Evolutionary conservation across 768 basidiomycete species (phyloP).

Genomic region (Tephrocybe rancida): DNA sequence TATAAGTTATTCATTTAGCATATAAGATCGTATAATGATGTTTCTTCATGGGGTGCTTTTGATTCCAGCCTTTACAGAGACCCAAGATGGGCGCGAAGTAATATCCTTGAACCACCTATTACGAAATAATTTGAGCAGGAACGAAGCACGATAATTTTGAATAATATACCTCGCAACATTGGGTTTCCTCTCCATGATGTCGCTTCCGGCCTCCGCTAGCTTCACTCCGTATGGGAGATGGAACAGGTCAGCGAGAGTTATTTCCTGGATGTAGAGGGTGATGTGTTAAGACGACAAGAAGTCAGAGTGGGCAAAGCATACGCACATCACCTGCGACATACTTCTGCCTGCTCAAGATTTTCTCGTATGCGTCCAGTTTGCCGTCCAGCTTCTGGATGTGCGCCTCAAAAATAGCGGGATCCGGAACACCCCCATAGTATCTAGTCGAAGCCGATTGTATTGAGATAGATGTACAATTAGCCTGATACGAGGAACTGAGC

Average conservation of each 20-base stretch:
- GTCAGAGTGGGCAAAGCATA: too few species aligned
- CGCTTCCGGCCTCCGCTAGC: conserved; percentile 24
- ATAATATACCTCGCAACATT: conserved; percentile 44
- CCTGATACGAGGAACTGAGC: conserved; percentile 7
- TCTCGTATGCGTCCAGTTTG: conserved; percentile 57
- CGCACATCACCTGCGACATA: conserved; percentile 58
- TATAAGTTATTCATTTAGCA: too few species aligned
- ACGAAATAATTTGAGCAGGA: not conserved
- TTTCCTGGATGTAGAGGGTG: conserved; percentile 13
- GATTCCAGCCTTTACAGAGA: conserved; percentile 42
- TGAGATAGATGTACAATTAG: not conserved
- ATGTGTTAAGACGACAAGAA: conserved; percentile 46
- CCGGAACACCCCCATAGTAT: conserved; percentile 49
- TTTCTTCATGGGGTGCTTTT: conserved; percentile 13
- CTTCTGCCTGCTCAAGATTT: conserved; percentile 55
- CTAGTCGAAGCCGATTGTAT: conserved; percentile 24
- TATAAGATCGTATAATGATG: too few species aligned
- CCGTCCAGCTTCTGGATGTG: conserved; percentile 31
- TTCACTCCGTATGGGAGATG: conserved; percentile 41
- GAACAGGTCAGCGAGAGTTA: too few species aligned
- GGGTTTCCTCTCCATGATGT: conserved; percentile 36
- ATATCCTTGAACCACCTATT: conserved; percentile 35
- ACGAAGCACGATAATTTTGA: not conserved
- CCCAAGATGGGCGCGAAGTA: conserved; percentile 48
- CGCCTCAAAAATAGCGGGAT: conserved; percentile 38